Percentiles rank a stretch among this genome's conserved stretches.
phyloP scores from a whole-genome alignment of 1,139 yeast genomes.

The Pichia sp. region DNA sequence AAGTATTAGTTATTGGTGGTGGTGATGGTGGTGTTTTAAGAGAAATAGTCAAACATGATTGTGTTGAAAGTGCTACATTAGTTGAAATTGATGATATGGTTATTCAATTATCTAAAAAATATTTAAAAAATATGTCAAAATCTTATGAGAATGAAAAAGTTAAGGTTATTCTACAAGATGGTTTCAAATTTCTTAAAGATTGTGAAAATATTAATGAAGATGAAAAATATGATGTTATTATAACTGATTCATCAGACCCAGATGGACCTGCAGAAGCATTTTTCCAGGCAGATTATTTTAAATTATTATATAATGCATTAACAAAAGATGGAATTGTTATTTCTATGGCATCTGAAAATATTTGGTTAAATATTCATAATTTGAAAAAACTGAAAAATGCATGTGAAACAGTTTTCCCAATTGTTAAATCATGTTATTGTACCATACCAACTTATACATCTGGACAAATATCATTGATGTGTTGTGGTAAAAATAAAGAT shows the following conservation, averaged over 20 bases:
- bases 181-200: constrained; percentile 74
- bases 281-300: constrained; percentile 78
- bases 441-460: constrained; percentile 96
- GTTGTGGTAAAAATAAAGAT: constrained; percentile 60
- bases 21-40: constrained; percentile 97
- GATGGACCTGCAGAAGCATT: constrained; percentile 97
- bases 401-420: constrained; percentile 67
- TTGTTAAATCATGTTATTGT: constrained; percentile 75
- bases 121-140: constrained; percentile 70
- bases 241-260: constrained; percentile 95
- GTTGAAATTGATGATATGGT: constrained; percentile 93
- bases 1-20: constrained; percentile 88
- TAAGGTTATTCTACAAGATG: constrained; percentile 80
- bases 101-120: constrained; percentile 72
- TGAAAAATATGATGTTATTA: constrained; percentile 66
- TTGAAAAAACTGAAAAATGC: constrained; percentile 53
- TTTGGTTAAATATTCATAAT: constrained; percentile 78
- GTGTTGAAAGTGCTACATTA: constrained; percentile 78
- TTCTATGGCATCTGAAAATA: constrained; percentile 89
- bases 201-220: constrained; percentile 26
- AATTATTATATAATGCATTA: constrained; percentile 62
- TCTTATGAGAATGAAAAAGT: constrained; percentile 79
- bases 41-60: constrained; percentile 81
- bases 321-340: constrained; percentile 52
- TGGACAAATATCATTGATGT: constrained; percentile 86